Conservation (phyloP, 2,329 filamentous ascomycete genomes). For the Neodidymelliopsis sp. region DNA sequence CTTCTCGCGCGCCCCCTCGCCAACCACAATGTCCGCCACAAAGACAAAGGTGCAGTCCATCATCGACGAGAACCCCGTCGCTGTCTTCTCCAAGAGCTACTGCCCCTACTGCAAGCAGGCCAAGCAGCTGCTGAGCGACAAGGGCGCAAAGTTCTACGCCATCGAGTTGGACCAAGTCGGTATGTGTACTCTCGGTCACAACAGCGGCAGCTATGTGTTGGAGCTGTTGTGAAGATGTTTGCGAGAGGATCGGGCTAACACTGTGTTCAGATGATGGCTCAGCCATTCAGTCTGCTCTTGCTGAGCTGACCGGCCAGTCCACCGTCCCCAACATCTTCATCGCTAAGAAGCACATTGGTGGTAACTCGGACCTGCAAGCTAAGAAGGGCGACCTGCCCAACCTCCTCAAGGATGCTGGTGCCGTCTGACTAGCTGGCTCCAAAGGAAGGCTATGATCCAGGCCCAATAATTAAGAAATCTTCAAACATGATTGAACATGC, state of each 20-base stretch:
- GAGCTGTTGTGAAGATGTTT: neutral
- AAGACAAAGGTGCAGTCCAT: conserved; percentile 83
- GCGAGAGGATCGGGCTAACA: conserved; percentile 1
- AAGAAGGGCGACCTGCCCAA: conserved; percentile 69
- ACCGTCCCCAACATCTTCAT: conserved; percentile 98
- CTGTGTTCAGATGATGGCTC: conserved; percentile 75
- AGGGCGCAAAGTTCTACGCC: conserved; percentile 75
- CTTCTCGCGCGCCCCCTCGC: conserved; percentile 67
- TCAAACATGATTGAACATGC: neutral
- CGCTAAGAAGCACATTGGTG: conserved; percentile 87
- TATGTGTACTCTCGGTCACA: conserved; percentile 68
- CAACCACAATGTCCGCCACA: conserved; percentile 80
- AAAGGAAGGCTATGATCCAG: conserved; percentile 10
- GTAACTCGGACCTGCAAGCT: conserved; percentile 86
- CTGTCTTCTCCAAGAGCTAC: conserved; percentile 96
- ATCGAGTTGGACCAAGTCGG: conserved; percentile 87
- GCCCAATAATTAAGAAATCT: neutral
- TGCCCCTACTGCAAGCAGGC: conserved; percentile 89
- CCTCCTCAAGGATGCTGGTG: conserved; percentile 70
- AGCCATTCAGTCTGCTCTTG: conserved; percentile 83
- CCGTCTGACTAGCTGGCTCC: conserved; percentile 57
- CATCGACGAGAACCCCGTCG: conserved; percentile 88
- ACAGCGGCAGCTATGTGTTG: neutral
- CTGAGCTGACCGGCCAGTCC: conserved; percentile 80
- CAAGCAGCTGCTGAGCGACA: conserved; percentile 75